Conservation (phyloP, 73 alveolate genomes). For the Stentor roeselii region DNA sequence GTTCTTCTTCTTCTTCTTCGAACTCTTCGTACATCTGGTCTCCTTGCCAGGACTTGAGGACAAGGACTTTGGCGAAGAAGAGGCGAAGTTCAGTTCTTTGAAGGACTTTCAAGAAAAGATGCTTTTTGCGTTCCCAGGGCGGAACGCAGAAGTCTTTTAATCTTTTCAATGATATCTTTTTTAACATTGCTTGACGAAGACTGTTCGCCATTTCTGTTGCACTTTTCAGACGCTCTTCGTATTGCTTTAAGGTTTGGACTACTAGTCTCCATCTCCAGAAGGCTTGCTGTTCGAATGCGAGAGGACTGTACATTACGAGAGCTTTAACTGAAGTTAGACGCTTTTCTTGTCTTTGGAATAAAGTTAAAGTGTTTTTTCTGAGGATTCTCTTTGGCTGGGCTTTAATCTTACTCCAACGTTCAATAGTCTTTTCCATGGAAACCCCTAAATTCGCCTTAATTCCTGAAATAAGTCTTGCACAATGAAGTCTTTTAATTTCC, state of each 20-base stretch:
- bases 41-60: background rate
- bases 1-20: slow-evolving; percentile 1
- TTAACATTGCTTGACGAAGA: background rate
- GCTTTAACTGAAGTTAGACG: background rate
- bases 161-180: background rate
- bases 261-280: slow-evolving; percentile 27
- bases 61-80: background rate
- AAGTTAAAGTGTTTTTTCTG: background rate
- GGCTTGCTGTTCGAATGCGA: slow-evolving; percentile 17
- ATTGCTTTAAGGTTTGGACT: background rate
- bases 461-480: background rate
- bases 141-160: background rate
- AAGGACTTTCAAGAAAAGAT: background rate
- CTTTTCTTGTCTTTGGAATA: background rate
- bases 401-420: background rate
- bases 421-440: background rate
- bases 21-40: background rate
- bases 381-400: background rate
- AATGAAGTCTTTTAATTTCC: slow-evolving; percentile 17
- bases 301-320: background rate
- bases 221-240: slow-evolving; percentile 1
- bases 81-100: background rate
- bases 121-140: background rate
- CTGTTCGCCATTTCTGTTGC: background rate
- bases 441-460: background rate